phyloP scores from a whole-genome alignment of 2,329 filamentous ascomycete genomes.

The Neopestalotiopsis sp. region DNA sequence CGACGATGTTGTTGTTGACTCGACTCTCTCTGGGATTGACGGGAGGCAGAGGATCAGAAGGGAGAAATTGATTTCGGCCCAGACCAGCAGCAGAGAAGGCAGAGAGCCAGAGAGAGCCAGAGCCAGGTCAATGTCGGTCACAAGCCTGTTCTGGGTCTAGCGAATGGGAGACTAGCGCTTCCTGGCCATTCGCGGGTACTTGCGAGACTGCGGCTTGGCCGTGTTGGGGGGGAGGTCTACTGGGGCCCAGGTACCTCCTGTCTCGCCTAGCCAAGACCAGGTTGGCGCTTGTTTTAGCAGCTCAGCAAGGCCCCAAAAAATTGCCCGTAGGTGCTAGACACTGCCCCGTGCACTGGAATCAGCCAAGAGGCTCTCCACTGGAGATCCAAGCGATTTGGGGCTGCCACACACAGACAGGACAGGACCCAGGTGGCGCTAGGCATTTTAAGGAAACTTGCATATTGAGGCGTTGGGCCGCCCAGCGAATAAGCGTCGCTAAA shows the following conservation, averaged over 20 bases:
- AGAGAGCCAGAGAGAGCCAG: neutral
- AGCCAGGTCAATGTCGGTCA: conserved; percentile 1
- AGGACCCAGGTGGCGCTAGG: neutral
- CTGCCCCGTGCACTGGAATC: conserved; percentile 18
- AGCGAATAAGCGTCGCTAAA: conserved; percentile 7
- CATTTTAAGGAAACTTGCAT: neutral
- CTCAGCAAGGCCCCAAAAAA: conserved; percentile 8
- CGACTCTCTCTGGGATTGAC: conserved; percentile 5
- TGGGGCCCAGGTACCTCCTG: neutral
- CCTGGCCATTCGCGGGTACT: conserved; percentile 1
- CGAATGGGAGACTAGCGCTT: conserved; percentile 7
- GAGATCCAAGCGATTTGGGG: conserved; percentile 11
- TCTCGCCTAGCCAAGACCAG: conserved; percentile 6
- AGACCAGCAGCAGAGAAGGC: neutral
- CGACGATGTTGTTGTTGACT: conserved; percentile 12
- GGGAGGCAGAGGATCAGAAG: neutral
- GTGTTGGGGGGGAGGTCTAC: neutral
- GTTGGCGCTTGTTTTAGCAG: conserved; percentile 2
- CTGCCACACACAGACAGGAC: conserved; percentile 1
- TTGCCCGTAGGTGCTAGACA: conserved; percentile 12
- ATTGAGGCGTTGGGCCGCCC: conserved; percentile 9
- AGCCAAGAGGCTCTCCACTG: conserved; percentile 5
- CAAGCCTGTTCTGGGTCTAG: conserved; percentile 1
- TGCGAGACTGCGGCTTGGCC: neutral
- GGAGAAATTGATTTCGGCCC: conserved; percentile 15